Evolutionary conservation across 805 yeast species (phyloP).

Genomic region (Pichia scutulata): DNA sequence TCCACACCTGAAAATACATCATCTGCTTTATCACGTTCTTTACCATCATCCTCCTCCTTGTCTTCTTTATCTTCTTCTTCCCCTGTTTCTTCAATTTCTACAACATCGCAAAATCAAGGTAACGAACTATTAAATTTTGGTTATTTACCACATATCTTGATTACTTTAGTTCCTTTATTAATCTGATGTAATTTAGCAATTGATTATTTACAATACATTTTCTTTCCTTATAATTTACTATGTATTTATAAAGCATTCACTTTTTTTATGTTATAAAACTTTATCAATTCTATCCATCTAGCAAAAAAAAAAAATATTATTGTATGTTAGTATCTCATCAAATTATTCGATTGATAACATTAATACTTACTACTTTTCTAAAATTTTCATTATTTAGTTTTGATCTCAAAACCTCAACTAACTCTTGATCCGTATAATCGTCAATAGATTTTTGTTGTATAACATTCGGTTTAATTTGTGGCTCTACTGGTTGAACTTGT

Average conservation of each 20-base stretch:
- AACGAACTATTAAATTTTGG: background rate
- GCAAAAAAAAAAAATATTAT: background rate
- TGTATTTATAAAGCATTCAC: too few relatives aligned
- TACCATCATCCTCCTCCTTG: background rate
- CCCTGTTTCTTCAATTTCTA: background rate
- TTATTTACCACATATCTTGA: background rate
- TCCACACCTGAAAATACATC: background rate
- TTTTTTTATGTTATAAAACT: background rate
- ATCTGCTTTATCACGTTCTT: too few relatives aligned
- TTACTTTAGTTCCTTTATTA: background rate
- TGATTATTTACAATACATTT: too few relatives aligned
- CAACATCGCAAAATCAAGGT: background rate
- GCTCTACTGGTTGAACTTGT: background rate
- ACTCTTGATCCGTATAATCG: background rate
- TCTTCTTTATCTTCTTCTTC: background rate
- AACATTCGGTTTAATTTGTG: too few relatives aligned
- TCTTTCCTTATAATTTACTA: too few relatives aligned
- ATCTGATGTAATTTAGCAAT: background rate
- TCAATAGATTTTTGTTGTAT: background rate
- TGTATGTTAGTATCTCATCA: background rate
- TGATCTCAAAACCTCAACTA: background rate
- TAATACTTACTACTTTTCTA: background rate
- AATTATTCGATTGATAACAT: background rate
- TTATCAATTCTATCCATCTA: background rate
- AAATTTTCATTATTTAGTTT: background rate